Evolutionary conservation across 192 early-diverging fungal genomes (phyloP), one percentile per base, ranked within the genome.

Genomic region (Rhizophagus sp.): DNA sequence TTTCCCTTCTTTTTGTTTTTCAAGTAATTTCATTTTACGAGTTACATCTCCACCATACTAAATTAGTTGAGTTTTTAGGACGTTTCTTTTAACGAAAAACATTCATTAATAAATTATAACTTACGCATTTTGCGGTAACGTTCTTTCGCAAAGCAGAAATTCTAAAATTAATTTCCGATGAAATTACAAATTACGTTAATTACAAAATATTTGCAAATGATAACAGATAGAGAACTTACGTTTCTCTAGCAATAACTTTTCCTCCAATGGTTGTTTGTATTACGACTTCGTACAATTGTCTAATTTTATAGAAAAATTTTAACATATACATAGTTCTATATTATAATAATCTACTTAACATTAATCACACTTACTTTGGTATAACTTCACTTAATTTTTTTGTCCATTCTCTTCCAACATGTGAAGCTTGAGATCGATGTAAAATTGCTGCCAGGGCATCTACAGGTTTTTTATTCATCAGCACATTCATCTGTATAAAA

Each of bases 11-110:
- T 97, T 97, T 86, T 97, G 96, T 75, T 94, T 94, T 70, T 97
- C 92, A 76, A 99, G 82, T 63, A 99, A 89, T 86, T 99, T 99
- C 97, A 98, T 99, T 85, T 97, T 97, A 33, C 97, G 90, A 2
- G 97, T 95, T 17, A 96, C 91, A 87, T 99, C 97, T 24, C 97
- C 97, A 27, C 97, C 97, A 81, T 99, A 99, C 88, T 91, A 67
- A 78, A 34, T n/a, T 63, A 24, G n/a, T 41, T 22, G 4, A 0
- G 36, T 34, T 36, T 30, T 30, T 27, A 27, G 4, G 2, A 15
- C 1, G 17, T 30, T 8, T 12, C 39, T 30, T 4, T 52, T 57
- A 33, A 79, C 13, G n/a, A 39, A 12, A 73, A 36, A 47, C 4
- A 41, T 6, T 66, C 8, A 30, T 22, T 36, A 17, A 36, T 9